Conservation (phyloP, 306 rosid genomes). For the Casuarina cunninghamiana region DNA sequence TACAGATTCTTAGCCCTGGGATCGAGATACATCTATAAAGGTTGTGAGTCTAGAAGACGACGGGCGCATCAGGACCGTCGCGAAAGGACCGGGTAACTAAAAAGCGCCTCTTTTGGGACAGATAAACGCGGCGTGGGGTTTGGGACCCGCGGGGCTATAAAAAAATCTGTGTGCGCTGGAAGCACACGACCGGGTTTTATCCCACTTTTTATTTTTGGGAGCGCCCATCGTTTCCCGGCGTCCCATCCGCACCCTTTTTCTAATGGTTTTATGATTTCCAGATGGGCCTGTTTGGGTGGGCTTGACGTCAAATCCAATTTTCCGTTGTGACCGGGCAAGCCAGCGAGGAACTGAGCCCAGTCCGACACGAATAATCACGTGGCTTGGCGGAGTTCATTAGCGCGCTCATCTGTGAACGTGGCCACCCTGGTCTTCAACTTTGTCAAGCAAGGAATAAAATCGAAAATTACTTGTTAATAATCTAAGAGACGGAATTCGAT, state of each 20-base stretch:
- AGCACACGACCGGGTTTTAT: too few relatives aligned
- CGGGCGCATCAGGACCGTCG: not conserved
- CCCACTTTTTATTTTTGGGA: not conserved
- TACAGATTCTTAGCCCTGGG: too few relatives aligned
- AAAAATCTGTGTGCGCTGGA: not conserved
- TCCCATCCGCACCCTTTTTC: not conserved
- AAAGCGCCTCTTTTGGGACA: not conserved
- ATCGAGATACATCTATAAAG: too few relatives aligned
- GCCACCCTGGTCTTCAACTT: too few relatives aligned
- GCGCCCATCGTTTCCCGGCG: not conserved
- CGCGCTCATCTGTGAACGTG: too few relatives aligned
- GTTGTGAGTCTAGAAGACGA: not conserved
- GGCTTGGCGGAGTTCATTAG: not conserved
- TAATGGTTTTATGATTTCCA: too few relatives aligned
- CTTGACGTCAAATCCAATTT: too few relatives aligned
- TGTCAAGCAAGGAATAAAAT: too few relatives aligned
- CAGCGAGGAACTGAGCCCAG: not conserved
- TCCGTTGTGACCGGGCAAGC: not conserved
- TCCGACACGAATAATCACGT: not conserved
- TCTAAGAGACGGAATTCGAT: too few relatives aligned
- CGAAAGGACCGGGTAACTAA: not conserved
- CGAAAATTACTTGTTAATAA: too few relatives aligned
- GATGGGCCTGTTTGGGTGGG: too few relatives aligned
- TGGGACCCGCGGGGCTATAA: not conserved
- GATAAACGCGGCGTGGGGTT: not conserved